These are phyloP conservation scores for Pouteria glomerata DNA, from an alignment of 148 eudicot species.

Conservation along the genomic window DNA sequence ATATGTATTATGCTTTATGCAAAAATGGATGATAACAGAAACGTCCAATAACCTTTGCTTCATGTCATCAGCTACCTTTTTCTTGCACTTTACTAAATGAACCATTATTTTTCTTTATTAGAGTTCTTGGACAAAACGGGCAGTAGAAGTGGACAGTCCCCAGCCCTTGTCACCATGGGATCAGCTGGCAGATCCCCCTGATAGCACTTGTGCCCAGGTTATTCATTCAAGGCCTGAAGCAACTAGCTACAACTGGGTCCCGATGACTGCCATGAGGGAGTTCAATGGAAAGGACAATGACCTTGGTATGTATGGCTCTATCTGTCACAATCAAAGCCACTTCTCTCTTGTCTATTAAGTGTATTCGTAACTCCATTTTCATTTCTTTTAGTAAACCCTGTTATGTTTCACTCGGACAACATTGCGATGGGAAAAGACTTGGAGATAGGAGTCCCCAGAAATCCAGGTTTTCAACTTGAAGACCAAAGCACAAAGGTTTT, in stretches of 20 bases:
- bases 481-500: slow-evolving; percentile 21
- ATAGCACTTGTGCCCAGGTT: slow-evolving; percentile 76
- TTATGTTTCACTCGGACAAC: background rate
- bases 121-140: slow-evolving; percentile 87
- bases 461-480: slow-evolving; percentile 33
- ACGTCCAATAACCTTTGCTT: background rate
- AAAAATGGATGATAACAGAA: no score
- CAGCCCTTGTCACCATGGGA: slow-evolving; percentile 47
- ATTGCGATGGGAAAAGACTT: slow-evolving; percentile 46
- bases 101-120: slow-evolving; percentile 15
- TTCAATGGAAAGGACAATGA: slow-evolving; percentile 20
- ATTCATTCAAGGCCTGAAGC: slow-evolving; percentile 46
- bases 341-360: background rate
- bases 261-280: slow-evolving; percentile 31
- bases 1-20: no score
- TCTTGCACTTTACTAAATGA: background rate
- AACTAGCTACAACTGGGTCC: slow-evolving; percentile 50
- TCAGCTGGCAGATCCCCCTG: slow-evolving; percentile 46
- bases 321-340: background rate
- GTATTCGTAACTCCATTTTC: slow-evolving; percentile 1
- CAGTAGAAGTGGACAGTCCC: slow-evolving; percentile 62
- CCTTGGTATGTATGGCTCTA: slow-evolving; percentile 33
- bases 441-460: slow-evolving; percentile 38
- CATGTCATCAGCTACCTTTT: background rate
- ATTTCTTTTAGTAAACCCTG: background rate